phyloP scores from a whole-genome alignment of 2,329 filamentous ascomycete genomes.

The Pseudocercospora crystallina region DNA sequence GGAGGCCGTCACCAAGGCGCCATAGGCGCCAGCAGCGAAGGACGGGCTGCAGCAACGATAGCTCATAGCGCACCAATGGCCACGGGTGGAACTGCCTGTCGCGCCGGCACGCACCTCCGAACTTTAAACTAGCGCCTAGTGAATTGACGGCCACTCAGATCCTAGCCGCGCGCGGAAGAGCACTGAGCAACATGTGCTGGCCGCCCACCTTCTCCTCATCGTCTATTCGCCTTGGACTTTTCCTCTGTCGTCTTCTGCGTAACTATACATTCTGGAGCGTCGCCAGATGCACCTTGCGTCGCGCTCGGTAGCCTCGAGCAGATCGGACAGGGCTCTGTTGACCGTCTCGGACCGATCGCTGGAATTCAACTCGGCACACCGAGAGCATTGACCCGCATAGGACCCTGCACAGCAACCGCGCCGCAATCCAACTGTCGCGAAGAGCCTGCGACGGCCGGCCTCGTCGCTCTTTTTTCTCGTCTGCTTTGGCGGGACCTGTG shows the following conservation, averaged over 20 bases:
- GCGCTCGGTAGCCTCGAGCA: neutral
- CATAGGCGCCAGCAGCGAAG: constrained; percentile 9
- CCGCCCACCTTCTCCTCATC: constrained; percentile 21
- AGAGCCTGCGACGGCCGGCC: neutral
- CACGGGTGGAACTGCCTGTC: constrained; percentile 4
- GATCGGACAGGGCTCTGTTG: neutral
- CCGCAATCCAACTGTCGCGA: constrained; percentile 15
- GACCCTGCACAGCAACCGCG: constrained; percentile 17
- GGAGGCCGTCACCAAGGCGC: constrained; percentile 11
- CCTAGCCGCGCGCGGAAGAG: constrained; percentile 19
- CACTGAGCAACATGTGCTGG: constrained; percentile 16
- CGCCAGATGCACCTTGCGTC: constrained; percentile 15
- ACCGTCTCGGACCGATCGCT: neutral
- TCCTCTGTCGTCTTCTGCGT: constrained; percentile 8
- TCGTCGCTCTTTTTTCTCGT: neutral
- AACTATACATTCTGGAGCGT: constrained; percentile 6
- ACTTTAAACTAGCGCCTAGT: constrained; percentile 13
- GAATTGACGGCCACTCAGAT: constrained; percentile 1
- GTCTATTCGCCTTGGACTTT: constrained; percentile 6
- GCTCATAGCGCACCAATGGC: constrained; percentile 2
- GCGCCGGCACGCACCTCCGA: constrained; percentile 10
- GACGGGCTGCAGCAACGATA: constrained; percentile 5
- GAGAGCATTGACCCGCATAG: constrained; percentile 5
- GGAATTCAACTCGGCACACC: constrained; percentile 12
- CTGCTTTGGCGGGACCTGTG: neutral